Evolutionary conservation across 805 yeast species (phyloP).

Genomic region (Candida maesae): DNA sequence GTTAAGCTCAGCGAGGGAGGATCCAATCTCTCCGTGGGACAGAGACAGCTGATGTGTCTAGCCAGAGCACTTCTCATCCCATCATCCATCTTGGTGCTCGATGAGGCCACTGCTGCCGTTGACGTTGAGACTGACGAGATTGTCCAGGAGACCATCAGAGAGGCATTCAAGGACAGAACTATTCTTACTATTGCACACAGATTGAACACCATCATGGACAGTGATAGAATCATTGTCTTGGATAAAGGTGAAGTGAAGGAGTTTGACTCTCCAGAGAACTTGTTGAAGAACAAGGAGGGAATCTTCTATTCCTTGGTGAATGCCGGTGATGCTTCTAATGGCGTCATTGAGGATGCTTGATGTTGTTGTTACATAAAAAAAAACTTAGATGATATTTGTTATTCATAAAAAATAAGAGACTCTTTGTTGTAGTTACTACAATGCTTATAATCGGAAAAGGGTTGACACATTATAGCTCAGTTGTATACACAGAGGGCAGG

Average conservation of each 20-base stretch:
- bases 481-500: no score
- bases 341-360: conserved; percentile 5
- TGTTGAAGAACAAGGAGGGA: conserved; percentile 63
- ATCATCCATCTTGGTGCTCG: conserved; percentile 62
- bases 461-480: no score
- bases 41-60: conserved; percentile 75
- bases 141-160: conserved; percentile 73
- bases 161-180: conserved; percentile 71
- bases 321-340: conserved; percentile 33
- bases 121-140: conserved; percentile 81
- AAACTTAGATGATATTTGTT: no score
- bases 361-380: no score
- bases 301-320: conserved; percentile 77
- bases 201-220: conserved; percentile 76
- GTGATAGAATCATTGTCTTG: conserved; percentile 71
- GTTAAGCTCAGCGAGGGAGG: conserved; percentile 64
- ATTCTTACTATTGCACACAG: conserved; percentile 84
- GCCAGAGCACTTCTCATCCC: conserved; percentile 72
- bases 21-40: conserved; percentile 68
- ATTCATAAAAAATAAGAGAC: no score
- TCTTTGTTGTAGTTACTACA: no score
- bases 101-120: conserved; percentile 88
- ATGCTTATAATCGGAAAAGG: no score
- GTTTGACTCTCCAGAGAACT: conserved; percentile 65
- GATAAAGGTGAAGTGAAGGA: conserved; percentile 75